phyloP scores from a whole-genome alignment of 2,329 filamentous ascomycete species.

The Fusarium pseudoanthophilum region DNA sequence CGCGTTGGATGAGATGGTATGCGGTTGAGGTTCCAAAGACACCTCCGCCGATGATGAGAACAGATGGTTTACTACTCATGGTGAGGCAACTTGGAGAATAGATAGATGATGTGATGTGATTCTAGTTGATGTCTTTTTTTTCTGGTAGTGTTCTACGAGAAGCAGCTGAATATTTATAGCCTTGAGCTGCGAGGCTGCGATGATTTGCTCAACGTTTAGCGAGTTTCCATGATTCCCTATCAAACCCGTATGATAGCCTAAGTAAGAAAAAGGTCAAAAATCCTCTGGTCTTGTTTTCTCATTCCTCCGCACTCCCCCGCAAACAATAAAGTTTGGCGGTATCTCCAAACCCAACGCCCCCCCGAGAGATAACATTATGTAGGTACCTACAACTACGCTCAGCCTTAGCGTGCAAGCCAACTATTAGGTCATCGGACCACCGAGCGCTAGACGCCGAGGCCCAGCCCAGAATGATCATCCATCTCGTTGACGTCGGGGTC shows the following conservation, averaged over 20 bases:
- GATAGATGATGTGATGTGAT: not conserved
- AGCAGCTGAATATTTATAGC: not conserved
- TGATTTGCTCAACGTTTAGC: not conserved
- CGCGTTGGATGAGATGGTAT: conserved; percentile 55
- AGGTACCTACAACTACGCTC: not conserved
- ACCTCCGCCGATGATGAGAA: conserved; percentile 57
- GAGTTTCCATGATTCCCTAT: not conserved
- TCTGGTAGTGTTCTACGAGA: not conserved
- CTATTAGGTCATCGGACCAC: not conserved
- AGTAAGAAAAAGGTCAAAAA: not conserved
- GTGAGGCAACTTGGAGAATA: not conserved
- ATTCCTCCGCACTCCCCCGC: conserved; percentile 6
- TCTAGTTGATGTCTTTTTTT: not conserved
- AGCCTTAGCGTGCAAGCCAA: not conserved
- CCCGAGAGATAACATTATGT: not conserved
- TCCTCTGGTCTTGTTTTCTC: conserved; percentile 7
- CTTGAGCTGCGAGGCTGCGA: not conserved
- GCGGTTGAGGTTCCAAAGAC: conserved; percentile 63
- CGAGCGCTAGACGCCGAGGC: not conserved
- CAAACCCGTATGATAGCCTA: not conserved
- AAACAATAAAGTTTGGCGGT: not conserved
- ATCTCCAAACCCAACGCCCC: not conserved
- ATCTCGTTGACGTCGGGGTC: not conserved
- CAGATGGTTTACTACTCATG: conserved; percentile 46
- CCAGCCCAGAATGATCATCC: not conserved